Percentiles rank a stretch among this genome's conserved stretches.
Evolutionary conservation across 2,329 filamentous ascomycete genomes (phyloP).

Genomic region (Exophiala bonariae): DNA sequence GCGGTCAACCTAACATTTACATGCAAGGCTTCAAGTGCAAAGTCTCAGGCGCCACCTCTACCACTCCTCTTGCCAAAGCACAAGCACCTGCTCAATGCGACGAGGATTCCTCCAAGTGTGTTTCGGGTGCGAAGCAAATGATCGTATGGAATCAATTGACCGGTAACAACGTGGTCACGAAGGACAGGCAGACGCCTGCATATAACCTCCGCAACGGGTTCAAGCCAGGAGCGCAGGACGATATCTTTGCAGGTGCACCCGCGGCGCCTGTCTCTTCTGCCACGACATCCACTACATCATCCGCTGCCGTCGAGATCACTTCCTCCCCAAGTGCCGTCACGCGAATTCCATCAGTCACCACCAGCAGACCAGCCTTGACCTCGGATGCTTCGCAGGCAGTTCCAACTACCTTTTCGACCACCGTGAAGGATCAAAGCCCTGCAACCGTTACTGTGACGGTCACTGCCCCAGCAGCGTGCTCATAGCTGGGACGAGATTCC

Average conservation of each 20-base stretch:
- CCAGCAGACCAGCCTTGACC: background rate
- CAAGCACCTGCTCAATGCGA: conserved; percentile 45
- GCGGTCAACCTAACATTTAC: conserved; percentile 44
- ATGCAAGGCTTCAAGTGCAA: conserved; percentile 54
- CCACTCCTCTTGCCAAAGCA: conserved; percentile 42
- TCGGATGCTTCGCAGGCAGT: background rate
- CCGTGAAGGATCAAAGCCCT: background rate
- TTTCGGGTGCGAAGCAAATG: conserved; percentile 53
- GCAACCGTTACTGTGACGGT: background rate
- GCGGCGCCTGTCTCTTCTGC: background rate
- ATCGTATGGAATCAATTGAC: conserved; percentile 47
- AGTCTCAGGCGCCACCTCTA: conserved; percentile 45
- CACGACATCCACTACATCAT: background rate
- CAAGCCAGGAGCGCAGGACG: conserved; percentile 14
- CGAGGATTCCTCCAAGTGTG: conserved; percentile 43
- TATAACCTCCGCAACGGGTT: conserved; percentile 19
- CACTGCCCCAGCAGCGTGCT: background rate
- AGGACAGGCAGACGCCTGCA: conserved; percentile 6
- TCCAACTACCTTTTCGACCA: background rate
- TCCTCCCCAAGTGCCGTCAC: background rate
- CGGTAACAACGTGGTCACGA: conserved; percentile 13
- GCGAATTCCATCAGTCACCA: background rate
- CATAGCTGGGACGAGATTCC: too few relatives aligned
- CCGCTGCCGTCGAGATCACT: background rate
- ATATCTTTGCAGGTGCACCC: conserved; percentile 11